Evolutionary conservation across 208 protist species (phyloP).

Genomic region (Trichomonas tenax): DNA sequence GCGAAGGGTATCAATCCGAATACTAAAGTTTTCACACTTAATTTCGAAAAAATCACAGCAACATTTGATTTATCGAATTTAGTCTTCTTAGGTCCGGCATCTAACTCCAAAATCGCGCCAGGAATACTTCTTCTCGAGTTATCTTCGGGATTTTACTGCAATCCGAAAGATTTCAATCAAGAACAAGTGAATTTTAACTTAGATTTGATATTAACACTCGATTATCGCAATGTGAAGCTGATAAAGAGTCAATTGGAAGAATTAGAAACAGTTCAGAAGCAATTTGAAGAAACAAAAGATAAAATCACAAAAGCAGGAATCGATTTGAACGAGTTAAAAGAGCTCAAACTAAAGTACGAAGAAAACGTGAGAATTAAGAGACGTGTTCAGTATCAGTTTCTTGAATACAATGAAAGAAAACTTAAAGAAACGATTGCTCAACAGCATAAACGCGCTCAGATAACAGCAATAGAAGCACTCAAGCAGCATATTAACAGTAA

Average conservation of each 20-base stretch:
- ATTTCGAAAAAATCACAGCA: no score
- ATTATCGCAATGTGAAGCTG: not conserved
- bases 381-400: not conserved
- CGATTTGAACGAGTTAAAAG: not conserved
- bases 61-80: not conserved
- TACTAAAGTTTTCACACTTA: not conserved
- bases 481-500: not conserved
- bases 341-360: not conserved
- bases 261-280: not conserved
- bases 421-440: not conserved
- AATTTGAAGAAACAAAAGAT: not conserved
- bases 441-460: not conserved
- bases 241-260: not conserved
- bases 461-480: not conserved
- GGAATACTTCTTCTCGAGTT: not conserved
- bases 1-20: not conserved
- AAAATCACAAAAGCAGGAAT: not conserved
- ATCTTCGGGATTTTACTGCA: not conserved
- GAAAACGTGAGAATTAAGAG: not conserved
- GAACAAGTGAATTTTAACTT: not conserved
- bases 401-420: not conserved
- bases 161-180: not conserved
- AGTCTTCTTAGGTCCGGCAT: not conserved
- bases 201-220: not conserved
- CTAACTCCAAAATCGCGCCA: not conserved